A percentile compares a stretch with the other conserved stretches of the same genome.
phyloP scores from a whole-genome alignment of 75 land plant species.

The Pinus tabuliformis region DNA sequence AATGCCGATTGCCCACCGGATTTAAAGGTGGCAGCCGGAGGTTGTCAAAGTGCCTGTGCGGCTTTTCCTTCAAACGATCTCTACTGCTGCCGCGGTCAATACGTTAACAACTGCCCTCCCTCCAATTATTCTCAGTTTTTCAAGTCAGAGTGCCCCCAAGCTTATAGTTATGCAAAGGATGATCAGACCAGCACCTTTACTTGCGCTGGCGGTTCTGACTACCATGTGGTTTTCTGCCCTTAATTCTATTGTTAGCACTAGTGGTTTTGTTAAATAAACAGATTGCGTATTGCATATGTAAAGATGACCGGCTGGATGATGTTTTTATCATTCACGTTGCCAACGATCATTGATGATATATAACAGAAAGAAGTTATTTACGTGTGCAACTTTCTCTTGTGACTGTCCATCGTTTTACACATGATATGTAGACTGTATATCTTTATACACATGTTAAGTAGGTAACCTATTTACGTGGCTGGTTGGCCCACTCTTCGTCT shows the following conservation, averaged over 20 bases:
- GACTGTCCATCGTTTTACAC: no score
- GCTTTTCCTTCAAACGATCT: conserved; percentile 14
- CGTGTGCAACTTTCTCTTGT: no score
- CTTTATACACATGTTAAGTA: no score
- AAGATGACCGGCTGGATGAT: no score
- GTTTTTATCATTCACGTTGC: no score
- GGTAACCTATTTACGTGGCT: no score
- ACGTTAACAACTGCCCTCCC: conserved; percentile 14
- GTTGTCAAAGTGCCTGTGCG: conserved; percentile 28
- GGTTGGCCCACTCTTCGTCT: no score
- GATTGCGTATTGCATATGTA: no score
- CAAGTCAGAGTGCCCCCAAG: conserved; percentile 34
- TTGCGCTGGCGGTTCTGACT: conserved; percentile 19
- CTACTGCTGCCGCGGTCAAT: conserved; percentile 32
- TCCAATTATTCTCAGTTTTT: conserved; percentile 18
- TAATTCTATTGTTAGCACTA: neutral
- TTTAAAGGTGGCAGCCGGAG: conserved; percentile 21
- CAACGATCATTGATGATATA: no score
- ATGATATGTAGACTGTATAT: no score
- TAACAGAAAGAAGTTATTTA: no score
- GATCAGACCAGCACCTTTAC: conserved; percentile 13
- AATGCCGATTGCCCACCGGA: conserved; percentile 23
- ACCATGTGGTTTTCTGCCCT: conserved; percentile 30
- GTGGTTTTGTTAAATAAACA: no score
- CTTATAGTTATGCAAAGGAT: conserved; percentile 46